Evolutionary conservation across 2,329 filamentous ascomycete species (phyloP).

Genomic region (Fusarium continuum): DNA sequence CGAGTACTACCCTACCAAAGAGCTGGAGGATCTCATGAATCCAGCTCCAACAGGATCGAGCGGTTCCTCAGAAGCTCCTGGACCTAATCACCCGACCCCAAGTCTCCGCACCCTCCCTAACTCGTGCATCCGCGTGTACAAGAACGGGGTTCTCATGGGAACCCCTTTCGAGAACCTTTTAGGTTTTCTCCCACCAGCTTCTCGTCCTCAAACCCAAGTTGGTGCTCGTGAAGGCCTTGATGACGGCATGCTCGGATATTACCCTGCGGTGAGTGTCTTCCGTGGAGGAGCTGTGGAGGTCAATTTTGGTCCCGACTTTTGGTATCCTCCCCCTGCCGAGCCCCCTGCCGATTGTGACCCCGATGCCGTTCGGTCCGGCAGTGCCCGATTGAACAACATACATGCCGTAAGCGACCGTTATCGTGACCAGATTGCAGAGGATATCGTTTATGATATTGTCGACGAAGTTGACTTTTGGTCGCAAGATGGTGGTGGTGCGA

Average conservation of each 20-base stretch:
- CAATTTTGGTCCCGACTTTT: conserved; percentile 95
- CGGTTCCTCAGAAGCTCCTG: conserved; percentile 67
- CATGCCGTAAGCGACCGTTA: conserved; percentile 80
- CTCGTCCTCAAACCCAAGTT: conserved; percentile 73
- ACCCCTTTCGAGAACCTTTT: conserved; percentile 88
- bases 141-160: conserved; percentile 88
- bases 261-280: conserved; percentile 92
- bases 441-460: conserved; percentile 89
- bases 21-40: conserved; percentile 86
- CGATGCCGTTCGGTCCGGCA: conserved; percentile 53
- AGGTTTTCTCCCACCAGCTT: conserved; percentile 90
- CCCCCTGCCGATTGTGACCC: conserved; percentile 57
- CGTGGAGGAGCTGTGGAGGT: conserved; percentile 89
- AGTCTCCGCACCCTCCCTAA: conserved; percentile 87
- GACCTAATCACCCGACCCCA: conserved; percentile 75
- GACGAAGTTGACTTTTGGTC: conserved; percentile 94
- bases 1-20: conserved; percentile 87
- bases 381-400: conserved; percentile 48
- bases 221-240: conserved; percentile 88
- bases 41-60: conserved; percentile 62
- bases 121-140: conserved; percentile 88
- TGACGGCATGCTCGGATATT: conserved; percentile 95
- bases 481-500: conserved; percentile 68
- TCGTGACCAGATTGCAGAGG: conserved; percentile 92
- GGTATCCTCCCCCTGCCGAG: conserved; percentile 78